Evolutionary conservation across 2,329 filamentous ascomycete species (phyloP), one percentile per base, ranked within the genome.

Genomic region (Xylaria sp.): DNA sequence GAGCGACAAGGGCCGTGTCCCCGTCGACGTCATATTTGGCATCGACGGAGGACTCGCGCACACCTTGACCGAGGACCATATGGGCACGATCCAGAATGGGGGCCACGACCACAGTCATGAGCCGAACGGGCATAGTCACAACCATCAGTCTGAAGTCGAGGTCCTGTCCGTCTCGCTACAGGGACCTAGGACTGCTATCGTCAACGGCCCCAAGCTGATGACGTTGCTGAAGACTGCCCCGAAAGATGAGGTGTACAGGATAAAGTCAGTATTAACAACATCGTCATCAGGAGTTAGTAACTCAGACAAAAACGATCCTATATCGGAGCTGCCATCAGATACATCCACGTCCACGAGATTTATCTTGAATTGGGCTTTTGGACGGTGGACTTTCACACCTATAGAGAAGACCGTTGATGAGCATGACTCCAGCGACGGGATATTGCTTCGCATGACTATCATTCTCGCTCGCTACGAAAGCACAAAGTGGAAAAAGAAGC

Each of bases 301-400:
- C 74, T 89, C 88, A 0, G 86, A 88, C 64, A 82, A 84, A 28
- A 83, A 86, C 46, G 75, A 80, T 38, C 72, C 79, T 4, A 75
- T 76, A 57, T 74, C 80, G 3, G 72, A 76, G 3, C 72, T 78
- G n/a, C 60, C 78, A 1, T 68, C 74, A 31, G 61, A 61, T 38
- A 0, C 42, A 49, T 54, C 72, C 6, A 64, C 76, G 10, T 78
- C 75, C 9, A 78, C 76, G 2, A 85, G 92, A 64, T 97, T 96
- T 78, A 97, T 99, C 53, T 86, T 99, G 68, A 99, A 99, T 79
- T 99, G 96, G 96, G 96, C 96, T 0, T 99, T 99, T 81, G 94
- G 94, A 0, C 87, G 96, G 36, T 99, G 96, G 95, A 97, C 90
- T 0, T 97, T 95, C 77, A 97, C 94, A 1, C 85, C 88, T 6